Evolutionary conservation across 768 basidiomycete genomes (phyloP), one percentile per base, ranked within the genome.

Genomic region (Cyclocybe aegerita): DNA sequence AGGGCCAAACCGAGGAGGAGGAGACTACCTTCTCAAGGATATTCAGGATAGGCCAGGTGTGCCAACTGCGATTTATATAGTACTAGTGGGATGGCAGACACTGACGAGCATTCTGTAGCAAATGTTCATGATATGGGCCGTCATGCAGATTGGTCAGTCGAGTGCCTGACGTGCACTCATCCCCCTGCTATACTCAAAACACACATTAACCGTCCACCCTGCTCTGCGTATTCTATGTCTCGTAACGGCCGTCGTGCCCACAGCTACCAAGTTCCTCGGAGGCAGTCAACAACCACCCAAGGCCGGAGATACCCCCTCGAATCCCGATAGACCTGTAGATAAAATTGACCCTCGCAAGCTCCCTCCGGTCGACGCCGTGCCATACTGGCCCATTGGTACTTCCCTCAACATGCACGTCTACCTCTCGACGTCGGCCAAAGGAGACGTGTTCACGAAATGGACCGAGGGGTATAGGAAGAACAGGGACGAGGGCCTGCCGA

Each of bases 341-440:
- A 58, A 70, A 36, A 61, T 71, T 4, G 74, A 83, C 57, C 78
- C 83, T 7, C 70, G 71, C 62, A 51, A 65, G n/a, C 63, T 78
- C 10, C 80, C 83, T 7, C 87, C 88, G 5, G 70, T 67, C 10
- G 74, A 82, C 23, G 82, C 72, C 1, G 52, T 67, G 10, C 78
- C 74, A 4, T 81, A 78, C 36, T 92, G 89, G 89, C 64, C 70
- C 8, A 70, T 87, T 1, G 82, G 79, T 1, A 74, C 82, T 46
- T 68, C 72, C 3, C 65, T 92, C 7, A 79, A 86, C 39, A 84
- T 91, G 80, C 78, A 92, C 51, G 80, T 92, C 3, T 79, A 85
- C 61, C 68, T 93, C 32, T 82, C 90, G 14, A 88, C 86, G 0
- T 82, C 82, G 1, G 83, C 82, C 1, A 72, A 64, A 4, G 79